A percentile compares a stretch with the other conserved stretches of the same genome.
phyloP scores from a whole-genome alignment of 2,329 filamentous ascomycete genomes.

The Penicillium freii region DNA sequence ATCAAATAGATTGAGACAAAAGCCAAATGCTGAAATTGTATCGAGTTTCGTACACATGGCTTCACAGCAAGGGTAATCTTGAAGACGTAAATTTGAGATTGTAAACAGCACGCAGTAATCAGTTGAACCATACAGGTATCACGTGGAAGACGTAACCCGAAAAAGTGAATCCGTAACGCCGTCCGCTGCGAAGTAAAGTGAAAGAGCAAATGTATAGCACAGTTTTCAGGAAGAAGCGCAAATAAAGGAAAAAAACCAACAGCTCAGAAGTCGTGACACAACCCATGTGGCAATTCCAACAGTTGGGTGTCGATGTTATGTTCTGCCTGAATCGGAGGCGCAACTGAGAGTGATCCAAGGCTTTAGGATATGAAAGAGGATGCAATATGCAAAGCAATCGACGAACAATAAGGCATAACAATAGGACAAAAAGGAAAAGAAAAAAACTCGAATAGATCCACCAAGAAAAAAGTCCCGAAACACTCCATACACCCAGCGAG shows the following conservation, averaged over 20 bases:
- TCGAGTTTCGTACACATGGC: not conserved
- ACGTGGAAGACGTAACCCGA: constrained; percentile 3
- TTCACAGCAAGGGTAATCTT: not conserved
- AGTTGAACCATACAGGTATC: not conserved
- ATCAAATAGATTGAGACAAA: not conserved
- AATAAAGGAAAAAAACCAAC: not conserved
- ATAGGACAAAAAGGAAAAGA: constrained; percentile 1
- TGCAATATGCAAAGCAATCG: constrained; percentile 19
- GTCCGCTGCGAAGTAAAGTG: constrained; percentile 22
- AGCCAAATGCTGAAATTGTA: not conserved
- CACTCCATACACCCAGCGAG: constrained; percentile 28
- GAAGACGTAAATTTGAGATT: not conserved
- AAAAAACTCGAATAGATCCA: constrained; percentile 11
- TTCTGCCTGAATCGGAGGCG: not conserved
- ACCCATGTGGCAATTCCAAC: constrained; percentile 8
- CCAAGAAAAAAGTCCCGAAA: constrained; percentile 24
- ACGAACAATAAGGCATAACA: constrained; percentile 6
- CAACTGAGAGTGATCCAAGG: constrained; percentile 7
- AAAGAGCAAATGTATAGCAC: constrained; percentile 19
- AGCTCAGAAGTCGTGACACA: constrained; percentile 10
- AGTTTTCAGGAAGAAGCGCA: constrained; percentile 6
- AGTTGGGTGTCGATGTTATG: constrained; percentile 1
- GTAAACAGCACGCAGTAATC: not conserved
- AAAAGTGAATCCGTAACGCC: constrained; percentile 21
- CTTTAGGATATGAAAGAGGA: constrained; percentile 16